Evolutionary conservation across 106 monocot genomes (phyloP).

Genomic region (Triglochin maritima): DNA sequence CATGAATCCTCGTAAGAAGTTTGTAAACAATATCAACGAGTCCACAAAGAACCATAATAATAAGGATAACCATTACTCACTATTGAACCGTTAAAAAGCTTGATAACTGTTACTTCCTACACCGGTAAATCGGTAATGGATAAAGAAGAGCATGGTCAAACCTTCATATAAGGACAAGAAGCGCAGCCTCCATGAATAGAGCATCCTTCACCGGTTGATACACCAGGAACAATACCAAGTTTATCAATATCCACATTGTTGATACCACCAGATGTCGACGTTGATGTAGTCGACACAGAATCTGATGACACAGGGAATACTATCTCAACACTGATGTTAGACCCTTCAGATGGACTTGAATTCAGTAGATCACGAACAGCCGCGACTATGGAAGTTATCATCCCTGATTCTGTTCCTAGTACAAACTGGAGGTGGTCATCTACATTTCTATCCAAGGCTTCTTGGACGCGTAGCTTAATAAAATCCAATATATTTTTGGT

Average conservation of each 20-base stretch:
- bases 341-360: conserved; percentile 19
- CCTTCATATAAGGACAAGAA: conserved; percentile 99
- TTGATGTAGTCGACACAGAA: conserved; percentile 54
- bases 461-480: conserved; percentile 60
- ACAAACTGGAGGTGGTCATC: conserved; percentile 94
- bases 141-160: conserved; percentile 11
- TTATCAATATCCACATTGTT: conserved; percentile 33
- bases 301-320: conserved; percentile 96
- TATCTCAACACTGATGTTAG: conserved; percentile 64
- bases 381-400: conserved; percentile 87
- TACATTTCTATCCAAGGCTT: conserved; percentile 57
- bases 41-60: neutral
- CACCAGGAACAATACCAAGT: conserved; percentile 77
- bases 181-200: conserved; percentile 98
- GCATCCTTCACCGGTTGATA: conserved; percentile 81
- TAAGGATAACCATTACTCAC: too few species aligned
- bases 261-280: conserved; percentile 18
- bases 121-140: neutral
- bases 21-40: neutral
- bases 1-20: neutral
- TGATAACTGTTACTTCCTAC: too few species aligned
- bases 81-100: too few species aligned
- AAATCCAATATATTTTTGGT: conserved; percentile 96
- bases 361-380: conserved; percentile 53
- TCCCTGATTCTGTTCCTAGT: conserved; percentile 95